phyloP scores from a whole-genome alignment of 2,329 filamentous ascomycete species.

The Aspergillus proliferans region DNA sequence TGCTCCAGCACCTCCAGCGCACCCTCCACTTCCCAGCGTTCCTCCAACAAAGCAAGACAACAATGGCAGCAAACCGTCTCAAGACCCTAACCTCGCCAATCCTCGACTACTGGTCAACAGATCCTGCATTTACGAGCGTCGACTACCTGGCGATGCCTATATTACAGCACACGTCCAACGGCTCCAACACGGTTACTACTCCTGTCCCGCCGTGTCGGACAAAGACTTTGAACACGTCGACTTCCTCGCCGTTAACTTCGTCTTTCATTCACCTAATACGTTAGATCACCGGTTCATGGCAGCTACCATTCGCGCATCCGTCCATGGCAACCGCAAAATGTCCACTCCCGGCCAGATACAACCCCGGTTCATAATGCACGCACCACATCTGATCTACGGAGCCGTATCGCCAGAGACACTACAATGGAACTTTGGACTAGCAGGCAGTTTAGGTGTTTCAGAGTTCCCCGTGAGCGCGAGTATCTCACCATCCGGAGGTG shows the following conservation, averaged over 20 bases:
- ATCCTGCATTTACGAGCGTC: constrained; percentile 45
- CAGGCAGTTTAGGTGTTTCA: constrained; percentile 42
- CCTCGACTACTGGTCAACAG: constrained; percentile 32
- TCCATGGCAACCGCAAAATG: constrained; percentile 8
- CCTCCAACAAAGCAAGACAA: neutral
- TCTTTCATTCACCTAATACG: constrained; percentile 43
- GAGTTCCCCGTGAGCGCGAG: constrained; percentile 39
- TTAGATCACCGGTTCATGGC: constrained; percentile 43
- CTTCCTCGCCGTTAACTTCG: constrained; percentile 45
- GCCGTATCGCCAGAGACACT: constrained; percentile 43
- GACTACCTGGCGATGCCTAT: constrained; percentile 43
- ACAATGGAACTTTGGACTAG: constrained; percentile 44
- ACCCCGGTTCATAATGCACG: constrained; percentile 42
- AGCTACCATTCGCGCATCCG: constrained; percentile 38
- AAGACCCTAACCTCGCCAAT: constrained; percentile 33
- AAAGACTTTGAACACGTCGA: constrained; percentile 39
- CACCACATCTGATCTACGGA: constrained; percentile 46
- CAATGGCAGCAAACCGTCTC: neutral
- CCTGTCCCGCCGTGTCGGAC: constrained; percentile 39
- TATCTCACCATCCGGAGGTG: constrained; percentile 36
- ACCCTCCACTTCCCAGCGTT: neutral
- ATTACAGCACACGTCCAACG: constrained; percentile 47
- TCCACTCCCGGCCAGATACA: neutral
- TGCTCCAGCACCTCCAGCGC: neutral
- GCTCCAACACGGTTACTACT: constrained; percentile 45